These are phyloP conservation scores for Penicilliopsis zonata DNA, from an alignment of 495 filamentous ascomycete species.

Conservation along the genomic window DNA sequence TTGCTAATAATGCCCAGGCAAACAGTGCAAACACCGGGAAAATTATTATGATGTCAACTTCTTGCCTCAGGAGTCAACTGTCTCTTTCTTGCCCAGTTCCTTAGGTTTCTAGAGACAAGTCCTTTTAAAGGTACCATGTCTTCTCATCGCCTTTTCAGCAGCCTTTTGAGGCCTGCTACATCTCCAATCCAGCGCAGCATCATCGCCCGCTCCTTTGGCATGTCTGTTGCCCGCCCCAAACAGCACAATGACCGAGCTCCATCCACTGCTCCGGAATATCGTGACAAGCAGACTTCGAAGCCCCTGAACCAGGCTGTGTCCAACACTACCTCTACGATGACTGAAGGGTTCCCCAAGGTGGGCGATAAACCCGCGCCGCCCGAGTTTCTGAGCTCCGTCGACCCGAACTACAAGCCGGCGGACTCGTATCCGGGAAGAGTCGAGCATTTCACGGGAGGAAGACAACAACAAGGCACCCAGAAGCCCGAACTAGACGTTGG, in stretches of 20 bases:
- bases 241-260: slow-evolving; percentile 15
- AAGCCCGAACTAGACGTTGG: slow-evolving; percentile 74
- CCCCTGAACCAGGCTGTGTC: slow-evolving; percentile 48
- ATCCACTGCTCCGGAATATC: slow-evolving; percentile 33
- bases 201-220: slow-evolving; percentile 22
- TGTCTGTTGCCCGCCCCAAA: slow-evolving; percentile 21
- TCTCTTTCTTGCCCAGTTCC: too few species aligned
- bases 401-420: slow-evolving; percentile 43
- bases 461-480: slow-evolving; percentile 36
- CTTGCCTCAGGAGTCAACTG: neutral
- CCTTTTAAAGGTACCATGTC: slow-evolving; percentile 20
- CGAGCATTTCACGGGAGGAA: slow-evolving; percentile 52
- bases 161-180: slow-evolving; percentile 18
- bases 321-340: slow-evolving; percentile 52
- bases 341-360: slow-evolving; percentile 47
- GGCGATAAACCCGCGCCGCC: slow-evolving; percentile 46
- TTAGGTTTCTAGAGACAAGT: too few species aligned
- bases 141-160: slow-evolving; percentile 18
- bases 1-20: slow-evolving; percentile 15
- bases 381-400: slow-evolving; percentile 45
- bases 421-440: slow-evolving; percentile 47
- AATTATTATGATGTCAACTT: slow-evolving; percentile 34
- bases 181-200: slow-evolving; percentile 10
- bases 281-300: slow-evolving; percentile 41
- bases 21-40: slow-evolving; percentile 25